Percentiles rank a stretch among this genome's conserved stretches.
Evolutionary conservation across 2,329 filamentous ascomycete species (phyloP).

Genomic region (Graphilbum ipis-grandicollis): DNA sequence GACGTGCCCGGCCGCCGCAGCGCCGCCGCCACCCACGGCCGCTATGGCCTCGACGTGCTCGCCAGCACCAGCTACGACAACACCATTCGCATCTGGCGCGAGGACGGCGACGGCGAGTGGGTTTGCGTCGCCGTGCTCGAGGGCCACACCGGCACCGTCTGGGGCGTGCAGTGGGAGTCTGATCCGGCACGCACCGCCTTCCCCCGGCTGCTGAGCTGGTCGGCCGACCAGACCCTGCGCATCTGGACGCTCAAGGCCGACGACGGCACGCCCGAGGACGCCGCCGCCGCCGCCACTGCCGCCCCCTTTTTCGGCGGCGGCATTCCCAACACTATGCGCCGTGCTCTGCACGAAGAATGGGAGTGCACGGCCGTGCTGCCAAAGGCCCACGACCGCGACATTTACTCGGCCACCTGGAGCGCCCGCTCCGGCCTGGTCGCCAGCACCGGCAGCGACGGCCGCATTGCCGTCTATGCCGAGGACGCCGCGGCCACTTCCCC

Average conservation of each 20-base stretch:
- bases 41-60: conserved; percentile 50
- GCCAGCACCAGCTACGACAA: conserved; percentile 92
- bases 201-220: conserved; percentile 61
- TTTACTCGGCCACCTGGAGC: conserved; percentile 82
- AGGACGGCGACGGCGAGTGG: conserved; percentile 84
- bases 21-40: conserved; percentile 17
- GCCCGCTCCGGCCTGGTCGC: conserved; percentile 57
- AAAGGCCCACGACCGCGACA: conserved; percentile 54
- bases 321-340: conserved; percentile 82
- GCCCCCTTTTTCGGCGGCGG: conserved; percentile 25
- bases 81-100: conserved; percentile 72
- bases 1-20: conserved; percentile 32
- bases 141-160: conserved; percentile 75
- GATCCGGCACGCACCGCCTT: conserved; percentile 22
- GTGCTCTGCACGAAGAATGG: conserved; percentile 68
- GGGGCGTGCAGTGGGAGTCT: conserved; percentile 63
- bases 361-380: conserved; percentile 61
- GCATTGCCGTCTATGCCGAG: conserved; percentile 54
- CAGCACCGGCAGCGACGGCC: conserved; percentile 78
- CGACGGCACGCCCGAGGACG: conserved; percentile 13
- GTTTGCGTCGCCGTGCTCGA: conserved; percentile 68
- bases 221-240: conserved; percentile 63
- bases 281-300: conserved; percentile 10
- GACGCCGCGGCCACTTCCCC: conserved; percentile 6
- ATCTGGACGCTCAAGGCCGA: conserved; percentile 55